These are phyloP conservation scores for Chlorencoelia australis DNA, from an alignment of 2,329 filamentous ascomycete genomes.

Conservation along the genomic window DNA sequence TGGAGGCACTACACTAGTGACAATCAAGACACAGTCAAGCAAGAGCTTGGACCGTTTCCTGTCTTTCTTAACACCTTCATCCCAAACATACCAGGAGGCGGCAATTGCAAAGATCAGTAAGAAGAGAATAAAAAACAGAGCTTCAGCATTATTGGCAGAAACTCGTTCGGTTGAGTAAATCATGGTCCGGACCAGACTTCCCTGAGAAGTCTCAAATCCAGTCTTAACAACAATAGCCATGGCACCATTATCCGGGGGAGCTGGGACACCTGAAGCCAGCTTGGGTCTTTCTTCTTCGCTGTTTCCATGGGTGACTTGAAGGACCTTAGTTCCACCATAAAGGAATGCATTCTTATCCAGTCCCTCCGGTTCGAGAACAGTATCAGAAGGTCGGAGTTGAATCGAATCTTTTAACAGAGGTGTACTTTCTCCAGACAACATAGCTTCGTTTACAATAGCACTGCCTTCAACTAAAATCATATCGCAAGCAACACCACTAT, in stretches of 20 bases:
- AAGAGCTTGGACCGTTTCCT: constrained; percentile 96
- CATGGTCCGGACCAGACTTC: constrained; percentile 96
- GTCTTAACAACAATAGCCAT: constrained; percentile 94
- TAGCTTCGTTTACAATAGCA: constrained; percentile 97
- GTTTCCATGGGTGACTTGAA: constrained; percentile 86
- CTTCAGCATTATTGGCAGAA: constrained; percentile 95
- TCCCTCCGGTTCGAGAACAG: constrained; percentile 73
- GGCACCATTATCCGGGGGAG: constrained; percentile 87
- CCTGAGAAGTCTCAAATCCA: constrained; percentile 96
- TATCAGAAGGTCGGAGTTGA: constrained; percentile 76
- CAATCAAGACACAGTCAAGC: constrained; percentile 92
- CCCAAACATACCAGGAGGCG: constrained; percentile 98
- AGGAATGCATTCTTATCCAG: constrained; percentile 95
- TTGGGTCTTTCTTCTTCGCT: constrained; percentile 63
- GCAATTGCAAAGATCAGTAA: constrained; percentile 91
- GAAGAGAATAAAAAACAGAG: constrained; percentile 95
- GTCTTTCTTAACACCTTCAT: constrained; percentile 87
- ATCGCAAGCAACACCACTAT: constrained; percentile 92
- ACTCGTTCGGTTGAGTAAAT: constrained; percentile 98
- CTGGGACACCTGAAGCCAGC: constrained; percentile 63
- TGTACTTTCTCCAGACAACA: constrained; percentile 97
- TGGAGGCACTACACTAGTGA: constrained; percentile 96
- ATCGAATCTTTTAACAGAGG: constrained; percentile 94
- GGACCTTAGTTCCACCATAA: constrained; percentile 93
- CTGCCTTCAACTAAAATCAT: constrained; percentile 93